Conservation (phyloP, 2,329 filamentous ascomycete genomes). For the Emergomyces africanus region DNA sequence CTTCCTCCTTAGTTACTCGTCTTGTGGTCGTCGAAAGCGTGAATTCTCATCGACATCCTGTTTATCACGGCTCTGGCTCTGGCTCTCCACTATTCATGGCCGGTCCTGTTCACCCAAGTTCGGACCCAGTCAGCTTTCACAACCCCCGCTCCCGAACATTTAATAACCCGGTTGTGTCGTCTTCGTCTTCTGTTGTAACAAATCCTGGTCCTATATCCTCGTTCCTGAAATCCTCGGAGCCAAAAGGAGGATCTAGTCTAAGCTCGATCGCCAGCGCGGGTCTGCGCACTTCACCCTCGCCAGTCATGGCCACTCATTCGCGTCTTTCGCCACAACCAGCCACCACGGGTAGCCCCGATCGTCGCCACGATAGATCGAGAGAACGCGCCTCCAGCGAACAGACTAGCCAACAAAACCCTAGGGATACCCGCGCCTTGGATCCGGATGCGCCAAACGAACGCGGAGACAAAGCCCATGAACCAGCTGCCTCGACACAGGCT, state of each 20-base stretch:
- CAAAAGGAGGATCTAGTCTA: conserved; percentile 25
- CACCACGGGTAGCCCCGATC: conserved; percentile 37
- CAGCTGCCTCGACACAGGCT: conserved; percentile 1
- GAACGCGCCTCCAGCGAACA: conserved; percentile 17
- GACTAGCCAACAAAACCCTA: conserved; percentile 25
- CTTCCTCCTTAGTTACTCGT: conserved; percentile 19
- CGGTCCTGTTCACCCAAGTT: conserved; percentile 30
- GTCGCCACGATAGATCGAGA: conserved; percentile 20
- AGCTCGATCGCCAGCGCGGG: conserved; percentile 32
- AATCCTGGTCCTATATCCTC: conserved; percentile 18
- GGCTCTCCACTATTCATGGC: conserved; percentile 26
- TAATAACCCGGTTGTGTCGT: conserved; percentile 14
- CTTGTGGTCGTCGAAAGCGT: background rate
- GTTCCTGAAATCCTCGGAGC: conserved; percentile 21
- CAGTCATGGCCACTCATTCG: conserved; percentile 4
- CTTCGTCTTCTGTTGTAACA: conserved; percentile 15
- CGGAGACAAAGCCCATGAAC: conserved; percentile 13
- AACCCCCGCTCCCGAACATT: conserved; percentile 20
- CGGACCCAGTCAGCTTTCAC: conserved; percentile 27
- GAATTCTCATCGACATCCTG: conserved; percentile 14
- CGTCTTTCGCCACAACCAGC: conserved; percentile 7
- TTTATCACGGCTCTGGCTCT: conserved; percentile 21
- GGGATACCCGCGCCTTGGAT: conserved; percentile 27
- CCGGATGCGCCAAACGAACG: conserved; percentile 23
- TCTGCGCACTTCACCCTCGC: conserved; percentile 22